A percentile compares a stretch with the other conserved stretches of the same genome.
These are phyloP conservation scores for Eimeria maxima DNA, from an alignment of 169 alveolate genomes.

Conservation along the genomic window DNA sequence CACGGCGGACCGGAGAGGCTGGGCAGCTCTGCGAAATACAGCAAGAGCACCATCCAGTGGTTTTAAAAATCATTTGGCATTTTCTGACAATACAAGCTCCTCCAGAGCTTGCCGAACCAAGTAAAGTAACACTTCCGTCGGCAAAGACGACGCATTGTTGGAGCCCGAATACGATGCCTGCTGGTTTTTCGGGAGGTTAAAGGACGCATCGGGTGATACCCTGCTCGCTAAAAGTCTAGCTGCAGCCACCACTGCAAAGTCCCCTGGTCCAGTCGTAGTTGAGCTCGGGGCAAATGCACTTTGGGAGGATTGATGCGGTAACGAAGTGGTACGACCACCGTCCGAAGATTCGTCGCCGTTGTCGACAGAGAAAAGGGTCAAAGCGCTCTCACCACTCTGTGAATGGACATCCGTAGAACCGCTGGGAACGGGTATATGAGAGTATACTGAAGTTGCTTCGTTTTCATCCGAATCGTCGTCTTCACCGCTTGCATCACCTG, in stretches of 20 bases:
- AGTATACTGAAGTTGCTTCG: background rate
- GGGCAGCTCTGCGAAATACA: background rate
- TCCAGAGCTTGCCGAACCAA: slow-evolving; percentile 58
- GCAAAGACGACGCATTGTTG: background rate
- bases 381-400: slow-evolving; percentile 11
- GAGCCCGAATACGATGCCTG: slow-evolving; percentile 5
- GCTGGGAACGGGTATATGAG: background rate
- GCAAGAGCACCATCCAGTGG: background rate
- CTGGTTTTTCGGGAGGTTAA: background rate
- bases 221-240: background rate
- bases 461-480: slow-evolving; percentile 25
- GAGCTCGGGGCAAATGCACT: background rate
- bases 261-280: background rate
- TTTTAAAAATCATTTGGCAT: background rate
- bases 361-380: background rate
- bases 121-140: slow-evolving; percentile 21
- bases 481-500: slow-evolving; percentile 34
- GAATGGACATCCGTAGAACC: background rate
- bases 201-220: background rate
- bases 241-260: background rate
- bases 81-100: slow-evolving; percentile 9
- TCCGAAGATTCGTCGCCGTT: background rate
- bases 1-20: background rate
- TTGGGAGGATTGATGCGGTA: background rate
- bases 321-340: background rate